Base-by-base conservation (phyloP, 768 basidiomycete species). In the Amanita inopinata region DNA sequence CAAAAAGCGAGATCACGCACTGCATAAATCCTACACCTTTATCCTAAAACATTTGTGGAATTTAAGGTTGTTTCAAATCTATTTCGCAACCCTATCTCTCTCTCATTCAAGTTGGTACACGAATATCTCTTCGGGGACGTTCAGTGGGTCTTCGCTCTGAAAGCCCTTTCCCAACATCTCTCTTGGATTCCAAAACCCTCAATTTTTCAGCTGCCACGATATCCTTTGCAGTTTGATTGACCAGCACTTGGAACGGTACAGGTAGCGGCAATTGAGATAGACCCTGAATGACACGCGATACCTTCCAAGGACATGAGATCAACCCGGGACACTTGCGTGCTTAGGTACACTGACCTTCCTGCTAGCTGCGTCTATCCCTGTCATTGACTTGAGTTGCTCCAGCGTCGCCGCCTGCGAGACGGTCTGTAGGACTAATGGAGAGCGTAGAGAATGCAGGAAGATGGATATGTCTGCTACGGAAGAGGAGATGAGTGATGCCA, bases 161-260 rank as follows among this genome's bases (percentile, higher is more conserved):
- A 19, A 27, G 12, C 11, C 17, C 48, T 46, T 55, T 63, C 46
- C 58, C 58, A 33, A 56, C 49, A 30, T 65, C 57, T 20, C 55
- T 55, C 45, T 54, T 64, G 17, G 51, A 46, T 44, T 79, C 77
- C 22, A 74, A 52, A 8, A 70, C 62, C 36, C 76, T 69, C 38
- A 87, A 58, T 56, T 83, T 84, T 57, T 87, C 83, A 35, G 78
- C 74, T 1, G 82, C 81, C 5, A 76, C 59, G 3, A 84, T 61
- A 45, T 85, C 82, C 39, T 76, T 77, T 33, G 62, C 65, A n/a
- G 68, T 65, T 49, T 83, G 80, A 27, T 70, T 68, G 3, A 82
- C 56, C 40, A 82, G 56, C n/a, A 54, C 52, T 3, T 69, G 71
- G 22, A 69, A 52, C 5, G 68, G 50, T 1, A 67, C 57, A 19